Evolutionary conservation across 1,284 basidiomycete species (phyloP).

Genomic region (Abortiporus biennis): DNA sequence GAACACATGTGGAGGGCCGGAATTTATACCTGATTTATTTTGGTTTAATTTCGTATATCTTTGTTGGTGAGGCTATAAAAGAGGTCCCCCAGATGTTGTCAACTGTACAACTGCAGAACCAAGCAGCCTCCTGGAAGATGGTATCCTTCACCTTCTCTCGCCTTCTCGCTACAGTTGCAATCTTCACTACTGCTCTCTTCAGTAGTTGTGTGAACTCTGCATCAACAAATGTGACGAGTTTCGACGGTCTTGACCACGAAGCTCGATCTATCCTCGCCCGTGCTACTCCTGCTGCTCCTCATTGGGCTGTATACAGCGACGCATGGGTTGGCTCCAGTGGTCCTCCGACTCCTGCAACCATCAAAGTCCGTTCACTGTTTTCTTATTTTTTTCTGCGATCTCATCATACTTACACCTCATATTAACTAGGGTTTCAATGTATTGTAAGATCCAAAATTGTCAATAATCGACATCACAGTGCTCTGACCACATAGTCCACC

Average conservation of each 20-base stretch:
- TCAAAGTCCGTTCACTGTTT: conserved; percentile 25
- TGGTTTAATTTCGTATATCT: too few relatives aligned
- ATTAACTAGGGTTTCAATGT: conserved; percentile 38
- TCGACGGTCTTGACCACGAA: conserved; percentile 12
- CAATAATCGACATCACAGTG: background rate
- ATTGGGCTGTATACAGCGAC: conserved; percentile 39
- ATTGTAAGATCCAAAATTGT: conserved; percentile 28
- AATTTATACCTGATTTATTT: too few relatives aligned
- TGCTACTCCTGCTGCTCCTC: conserved; percentile 29
- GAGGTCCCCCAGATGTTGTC: too few relatives aligned
- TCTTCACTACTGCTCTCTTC: conserved; percentile 4
- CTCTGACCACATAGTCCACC: too few relatives aligned
- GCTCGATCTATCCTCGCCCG: conserved; percentile 17
- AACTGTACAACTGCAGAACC: too few relatives aligned
- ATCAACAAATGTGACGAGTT: background rate
- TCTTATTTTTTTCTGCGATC: background rate
- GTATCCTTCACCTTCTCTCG: background rate
- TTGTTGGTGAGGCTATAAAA: too few relatives aligned
- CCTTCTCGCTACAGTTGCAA: conserved; percentile 5
- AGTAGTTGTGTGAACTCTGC: conserved; percentile 1
- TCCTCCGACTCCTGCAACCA: conserved; percentile 28
- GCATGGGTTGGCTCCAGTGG: conserved; percentile 32
- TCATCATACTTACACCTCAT: background rate
- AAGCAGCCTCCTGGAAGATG: too few relatives aligned
- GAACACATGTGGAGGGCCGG: too few relatives aligned